Base-by-base conservation (phyloP, 2,329 filamentous ascomycete genomes). In the Aspergillus ruber region DNA sequence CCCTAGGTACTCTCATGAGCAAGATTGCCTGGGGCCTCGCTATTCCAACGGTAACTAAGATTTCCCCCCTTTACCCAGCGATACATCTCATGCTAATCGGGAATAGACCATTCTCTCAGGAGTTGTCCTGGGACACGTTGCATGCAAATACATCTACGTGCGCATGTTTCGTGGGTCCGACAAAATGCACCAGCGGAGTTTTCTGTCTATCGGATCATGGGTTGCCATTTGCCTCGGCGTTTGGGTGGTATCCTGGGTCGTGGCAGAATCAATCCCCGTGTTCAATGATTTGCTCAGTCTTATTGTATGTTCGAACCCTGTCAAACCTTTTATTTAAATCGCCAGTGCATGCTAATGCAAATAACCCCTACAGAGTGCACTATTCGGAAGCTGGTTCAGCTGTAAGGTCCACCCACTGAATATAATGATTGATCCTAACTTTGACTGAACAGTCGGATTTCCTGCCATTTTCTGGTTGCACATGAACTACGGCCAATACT, bases 371-470 rank as follows among this genome's bases (percentile, higher is more conserved):
- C n/a, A 67, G 56, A 74, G 72, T 43, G 74, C 82, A 2, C 64
- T 85, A 1, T 85, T 86, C 49, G 80, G 77, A 36, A 81, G 75
- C 49, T 86, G 83, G 83, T 86, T 86, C 61, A 82, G 78, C 52
- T 77, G 60, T 62, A 60, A 47, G 53, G 46, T 4, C 6, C 32
- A 38, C 2, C 36, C 4, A 12, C n/a, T 18, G 3, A 29, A 29
- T 12, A 10, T 29, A 7, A 29, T 29, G 10, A 29, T 18, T 1
- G 8, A 20, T 15, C n/a, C 12, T 36, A 8, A 42, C 18, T 49
- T 61, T 43, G 55, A 25, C 4, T 38, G n/a, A 6, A 29, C 42
- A 62, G 59, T 70, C 52, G 71, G 71, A 1, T 55, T 77, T 3
- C 69, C 68, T 4, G 70, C 67, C 3, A 57, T 69, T 2, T 71